These are phyloP conservation scores for Reutealis trisperma DNA, from an alignment of 345 rosid species.

Conservation along the genomic window DNA sequence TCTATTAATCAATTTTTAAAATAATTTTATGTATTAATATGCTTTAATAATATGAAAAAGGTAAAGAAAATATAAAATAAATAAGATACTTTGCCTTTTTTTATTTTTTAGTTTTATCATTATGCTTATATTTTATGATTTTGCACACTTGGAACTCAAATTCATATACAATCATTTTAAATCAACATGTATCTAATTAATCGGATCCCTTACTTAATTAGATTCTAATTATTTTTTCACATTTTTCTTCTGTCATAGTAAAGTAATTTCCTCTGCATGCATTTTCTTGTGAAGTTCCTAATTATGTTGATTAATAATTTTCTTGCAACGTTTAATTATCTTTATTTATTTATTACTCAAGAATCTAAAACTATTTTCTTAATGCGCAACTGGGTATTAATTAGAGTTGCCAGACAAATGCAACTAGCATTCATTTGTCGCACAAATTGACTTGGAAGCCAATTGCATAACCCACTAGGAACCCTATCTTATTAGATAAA, in stretches of 20 bases:
- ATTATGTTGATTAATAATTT: background rate
- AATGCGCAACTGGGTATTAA: background rate
- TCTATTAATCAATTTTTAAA: too few species aligned
- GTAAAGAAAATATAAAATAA: too few species aligned
- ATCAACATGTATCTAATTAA: too few species aligned
- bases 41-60: too few species aligned
- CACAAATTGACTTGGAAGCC: slow-evolving; percentile 9
- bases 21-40: too few species aligned
- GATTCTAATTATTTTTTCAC: background rate
- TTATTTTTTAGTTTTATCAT: too few species aligned
- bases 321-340: background rate
- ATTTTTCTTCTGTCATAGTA: background rate
- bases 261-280: background rate
- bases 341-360: background rate
- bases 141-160: too few species aligned
- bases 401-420: background rate
- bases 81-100: too few species aligned
- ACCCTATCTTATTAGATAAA: background rate
- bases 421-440: background rate
- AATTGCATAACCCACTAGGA: background rate
- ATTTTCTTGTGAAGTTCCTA: slow-evolving; percentile 9
- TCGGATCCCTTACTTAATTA: too few species aligned
- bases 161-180: too few species aligned
- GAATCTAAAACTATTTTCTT: background rate
- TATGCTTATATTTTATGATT: too few species aligned